Conservation (phyloP, 352 stramenopile genomes). For the Aphanomyces invadans region DNA sequence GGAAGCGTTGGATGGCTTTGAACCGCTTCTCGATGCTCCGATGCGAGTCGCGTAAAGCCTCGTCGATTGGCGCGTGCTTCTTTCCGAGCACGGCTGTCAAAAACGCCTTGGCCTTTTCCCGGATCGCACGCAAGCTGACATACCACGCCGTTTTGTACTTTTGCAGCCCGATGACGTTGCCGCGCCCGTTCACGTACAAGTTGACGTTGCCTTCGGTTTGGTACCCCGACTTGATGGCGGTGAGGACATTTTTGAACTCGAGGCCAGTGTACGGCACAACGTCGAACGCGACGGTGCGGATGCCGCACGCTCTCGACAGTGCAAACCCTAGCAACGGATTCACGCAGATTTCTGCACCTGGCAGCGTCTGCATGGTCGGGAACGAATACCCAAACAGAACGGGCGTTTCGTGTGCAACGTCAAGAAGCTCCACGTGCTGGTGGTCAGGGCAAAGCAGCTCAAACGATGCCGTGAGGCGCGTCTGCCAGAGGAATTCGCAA, state of each 20-base stretch:
- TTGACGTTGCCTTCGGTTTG: slow-evolving; percentile 68
- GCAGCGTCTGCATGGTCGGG: slow-evolving; percentile 31
- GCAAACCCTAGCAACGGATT: slow-evolving; percentile 68
- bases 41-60: slow-evolving; percentile 19
- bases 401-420: slow-evolving; percentile 56
- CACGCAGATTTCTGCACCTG: slow-evolving; percentile 57
- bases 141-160: slow-evolving; percentile 84
- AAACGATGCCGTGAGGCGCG: slow-evolving; percentile 62
- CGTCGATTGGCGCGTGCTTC: slow-evolving; percentile 25
- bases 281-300: slow-evolving; percentile 55
- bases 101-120: slow-evolving; percentile 69
- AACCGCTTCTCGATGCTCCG: slow-evolving; percentile 42
- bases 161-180: slow-evolving; percentile 69
- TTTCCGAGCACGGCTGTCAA: slow-evolving; percentile 26
- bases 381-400: slow-evolving; percentile 76
- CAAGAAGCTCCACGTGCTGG: slow-evolving; percentile 69
- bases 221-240: slow-evolving; percentile 42
- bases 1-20: slow-evolving; percentile 39
- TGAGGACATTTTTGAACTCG: slow-evolving; percentile 32
- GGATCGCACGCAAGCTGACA: slow-evolving; percentile 78
- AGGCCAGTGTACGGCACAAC: slow-evolving; percentile 38
- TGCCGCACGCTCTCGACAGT: slow-evolving; percentile 40
- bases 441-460: slow-evolving; percentile 62
- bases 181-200: slow-evolving; percentile 52
- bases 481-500: slow-evolving; percentile 73